phyloP scores from a whole-genome alignment of 768 basidiomycete genomes.

The Trametes coccinea region DNA sequence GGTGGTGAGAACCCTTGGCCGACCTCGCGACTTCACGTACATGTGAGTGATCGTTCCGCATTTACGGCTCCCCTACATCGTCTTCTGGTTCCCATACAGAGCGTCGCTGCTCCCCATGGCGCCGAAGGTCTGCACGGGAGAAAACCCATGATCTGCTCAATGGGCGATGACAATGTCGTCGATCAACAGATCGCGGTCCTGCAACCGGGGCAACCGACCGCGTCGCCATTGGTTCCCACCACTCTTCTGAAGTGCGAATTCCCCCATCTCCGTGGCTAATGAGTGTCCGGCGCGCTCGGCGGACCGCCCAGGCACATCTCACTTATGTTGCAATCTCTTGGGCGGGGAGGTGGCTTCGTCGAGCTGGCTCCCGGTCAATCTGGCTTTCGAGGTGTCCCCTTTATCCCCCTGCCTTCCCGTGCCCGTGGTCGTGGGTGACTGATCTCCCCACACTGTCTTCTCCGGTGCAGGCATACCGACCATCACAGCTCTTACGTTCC shows the following conservation, averaged over 20 bases:
- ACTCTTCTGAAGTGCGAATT: background rate
- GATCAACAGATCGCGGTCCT: background rate
- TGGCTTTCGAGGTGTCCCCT: conserved; percentile 7
- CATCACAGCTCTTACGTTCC: conserved; percentile 13
- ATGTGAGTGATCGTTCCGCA: conserved; percentile 13
- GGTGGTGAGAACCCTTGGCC: background rate
- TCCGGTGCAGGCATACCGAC: conserved; percentile 15
- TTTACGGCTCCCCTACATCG: conserved; percentile 4
- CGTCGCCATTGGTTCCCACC: background rate
- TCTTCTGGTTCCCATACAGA: conserved; percentile 14
- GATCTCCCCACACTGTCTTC: conserved; percentile 11
- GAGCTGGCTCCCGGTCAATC: conserved; percentile 7
- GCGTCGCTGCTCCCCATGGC: conserved; percentile 1
- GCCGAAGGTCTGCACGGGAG: background rate
- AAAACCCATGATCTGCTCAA: conserved; percentile 9
- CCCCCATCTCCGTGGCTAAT: conserved; percentile 2
- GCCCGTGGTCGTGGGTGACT: background rate
- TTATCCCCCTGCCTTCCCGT: conserved; percentile 13
- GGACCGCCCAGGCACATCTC: conserved; percentile 13
- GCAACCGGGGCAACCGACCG: background rate
- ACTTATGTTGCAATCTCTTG: conserved; percentile 1
- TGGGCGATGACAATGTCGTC: background rate
- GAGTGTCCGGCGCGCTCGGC: background rate
- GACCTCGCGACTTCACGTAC: conserved; percentile 1
- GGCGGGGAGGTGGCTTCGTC: conserved; percentile 3